Evolutionary conservation across 306 rosid species (phyloP), one percentile per base, ranked within the genome.

Genomic region (Pachyrhizus erosus): DNA sequence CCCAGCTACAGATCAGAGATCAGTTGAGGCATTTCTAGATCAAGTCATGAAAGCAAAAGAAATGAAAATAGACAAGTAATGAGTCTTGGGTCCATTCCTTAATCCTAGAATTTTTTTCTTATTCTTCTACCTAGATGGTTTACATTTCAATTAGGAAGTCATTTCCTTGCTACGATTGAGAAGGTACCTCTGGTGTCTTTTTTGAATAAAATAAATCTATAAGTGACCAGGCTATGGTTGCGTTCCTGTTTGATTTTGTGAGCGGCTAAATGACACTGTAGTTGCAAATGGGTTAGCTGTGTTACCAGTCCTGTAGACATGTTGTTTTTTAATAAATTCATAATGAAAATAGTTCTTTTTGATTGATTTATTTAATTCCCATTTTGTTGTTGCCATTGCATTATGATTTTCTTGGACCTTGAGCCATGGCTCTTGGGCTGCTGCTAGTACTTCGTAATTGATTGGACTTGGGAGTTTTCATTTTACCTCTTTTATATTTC

Each of bases 11-110:
- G 93, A 93, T 80, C 31, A 20, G 73, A 79, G 31, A 24, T 73
- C 99, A 18, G 99, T 91, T 82, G 84, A 79, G 83, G 80, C 85
- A 15, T 96, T 96, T 88, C 83, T 96, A 83, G 68, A 76, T 58
- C 88, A 88, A 87, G 99, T 96, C 75, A 76, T 80, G 93, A 81
- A 66, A 72, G 96, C 99, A 21, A 92, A 90, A 86, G 93, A 91
- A 89, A 96, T 93, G 93, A 89, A 90, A 86, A 93, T 93, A 69
- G 99, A 96, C 93, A 96, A 90, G 99, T 96, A 70, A 73, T 48
- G 70, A 48, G 49, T 67, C 61, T 58, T 85, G 21, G 45, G 66
- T 55, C 45, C 34, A n/a, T 21, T 64, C 75, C 51, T 58, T 54
- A 49, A 23, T 76, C 6, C 40, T 60, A 45, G 43, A 24, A 73